Evolutionary conservation across 495 filamentous ascomycete genomes (phyloP).

Genomic region (Podospora pseudoanserina): DNA sequence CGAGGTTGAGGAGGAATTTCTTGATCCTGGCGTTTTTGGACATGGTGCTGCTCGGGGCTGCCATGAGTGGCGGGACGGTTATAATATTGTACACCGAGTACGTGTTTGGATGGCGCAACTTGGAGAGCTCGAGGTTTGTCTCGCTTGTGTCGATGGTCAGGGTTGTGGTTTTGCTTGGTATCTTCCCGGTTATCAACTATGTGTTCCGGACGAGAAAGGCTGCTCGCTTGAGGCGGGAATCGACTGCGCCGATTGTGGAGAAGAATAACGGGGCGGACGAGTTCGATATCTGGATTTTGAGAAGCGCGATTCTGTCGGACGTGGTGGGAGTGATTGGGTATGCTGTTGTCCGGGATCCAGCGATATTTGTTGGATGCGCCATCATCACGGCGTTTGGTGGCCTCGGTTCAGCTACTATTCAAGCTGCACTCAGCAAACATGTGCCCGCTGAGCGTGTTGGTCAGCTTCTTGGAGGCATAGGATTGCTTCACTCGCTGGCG

Average conservation of each 20-base stretch:
- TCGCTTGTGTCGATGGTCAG: conserved; percentile 70
- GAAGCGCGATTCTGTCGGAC: conserved; percentile 73
- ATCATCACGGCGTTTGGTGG: conserved; percentile 72
- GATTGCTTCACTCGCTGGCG: conserved; percentile 78
- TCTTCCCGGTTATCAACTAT: conserved; percentile 70
- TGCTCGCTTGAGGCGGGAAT: conserved; percentile 32
- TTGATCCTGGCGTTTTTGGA: conserved; percentile 76
- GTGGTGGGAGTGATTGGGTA: conserved; percentile 72
- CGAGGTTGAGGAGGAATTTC: conserved; percentile 69
- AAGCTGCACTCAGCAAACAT: conserved; percentile 83
- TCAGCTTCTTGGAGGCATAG: conserved; percentile 79
- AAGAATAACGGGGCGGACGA: conserved; percentile 66
- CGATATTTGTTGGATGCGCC: conserved; percentile 62
- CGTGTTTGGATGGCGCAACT: conserved; percentile 76
- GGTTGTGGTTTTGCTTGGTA: conserved; percentile 65
- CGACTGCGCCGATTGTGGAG: conserved; percentile 34
- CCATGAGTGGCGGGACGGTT: conserved; percentile 74
- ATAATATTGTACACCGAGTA: conserved; percentile 75
- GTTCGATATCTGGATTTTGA: conserved; percentile 75
- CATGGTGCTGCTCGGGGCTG: conserved; percentile 70
- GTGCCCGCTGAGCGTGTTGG: conserved; percentile 77
- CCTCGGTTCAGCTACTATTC: conserved; percentile 76
- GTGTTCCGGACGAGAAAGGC: conserved; percentile 56
- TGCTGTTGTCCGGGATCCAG: conserved; percentile 53
- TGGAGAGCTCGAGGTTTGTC: conserved; percentile 73